Percentiles rank a stretch among this genome's conserved stretches.
Evolutionary conservation across 2,329 filamentous ascomycete genomes (phyloP).

Genomic region (Nemania bipapillata): DNA sequence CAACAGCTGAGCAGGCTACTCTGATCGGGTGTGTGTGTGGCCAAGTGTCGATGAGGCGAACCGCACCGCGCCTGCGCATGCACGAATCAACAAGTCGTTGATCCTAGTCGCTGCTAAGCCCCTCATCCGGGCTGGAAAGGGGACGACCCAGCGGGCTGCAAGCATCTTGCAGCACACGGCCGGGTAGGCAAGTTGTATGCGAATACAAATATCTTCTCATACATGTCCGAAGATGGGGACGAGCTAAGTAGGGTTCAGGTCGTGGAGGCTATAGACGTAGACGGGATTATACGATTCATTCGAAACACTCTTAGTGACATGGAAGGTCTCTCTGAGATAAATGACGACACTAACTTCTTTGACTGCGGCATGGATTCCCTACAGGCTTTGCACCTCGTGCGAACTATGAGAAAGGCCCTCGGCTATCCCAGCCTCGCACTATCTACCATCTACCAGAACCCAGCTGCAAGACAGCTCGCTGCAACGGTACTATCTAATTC

Average conservation of each 20-base stretch:
- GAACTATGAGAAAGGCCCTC: not conserved
- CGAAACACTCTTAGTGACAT: conserved; percentile 3
- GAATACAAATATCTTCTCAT: not conserved
- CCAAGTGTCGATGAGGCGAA: conserved; percentile 44
- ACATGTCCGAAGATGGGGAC: not conserved
- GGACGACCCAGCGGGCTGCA: conserved; percentile 35
- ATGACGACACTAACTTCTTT: conserved; percentile 18
- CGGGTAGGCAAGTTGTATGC: conserved; percentile 30
- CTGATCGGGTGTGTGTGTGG: conserved; percentile 42
- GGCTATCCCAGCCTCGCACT: conserved; percentile 13
- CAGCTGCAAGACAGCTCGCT: conserved; percentile 32
- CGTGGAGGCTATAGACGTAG: not conserved
- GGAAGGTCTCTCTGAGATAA: conserved; percentile 15
- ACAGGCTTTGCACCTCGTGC: conserved; percentile 19
- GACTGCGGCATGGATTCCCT: conserved; percentile 32
- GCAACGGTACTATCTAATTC: conserved; percentile 17
- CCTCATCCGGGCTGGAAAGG: conserved; percentile 41
- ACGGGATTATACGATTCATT: not conserved
- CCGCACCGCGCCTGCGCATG: conserved; percentile 38
- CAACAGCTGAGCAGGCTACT: conserved; percentile 39
- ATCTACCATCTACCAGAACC: conserved; percentile 29
- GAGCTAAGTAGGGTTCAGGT: not conserved
- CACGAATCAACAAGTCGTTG: conserved; percentile 38
- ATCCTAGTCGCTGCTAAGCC: conserved; percentile 37
- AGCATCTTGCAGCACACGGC: conserved; percentile 38